Evolutionary conservation across 257 asterid genomes (phyloP), one percentile per base, ranked within the genome.

Genomic region (Gentiana dahurica): DNA sequence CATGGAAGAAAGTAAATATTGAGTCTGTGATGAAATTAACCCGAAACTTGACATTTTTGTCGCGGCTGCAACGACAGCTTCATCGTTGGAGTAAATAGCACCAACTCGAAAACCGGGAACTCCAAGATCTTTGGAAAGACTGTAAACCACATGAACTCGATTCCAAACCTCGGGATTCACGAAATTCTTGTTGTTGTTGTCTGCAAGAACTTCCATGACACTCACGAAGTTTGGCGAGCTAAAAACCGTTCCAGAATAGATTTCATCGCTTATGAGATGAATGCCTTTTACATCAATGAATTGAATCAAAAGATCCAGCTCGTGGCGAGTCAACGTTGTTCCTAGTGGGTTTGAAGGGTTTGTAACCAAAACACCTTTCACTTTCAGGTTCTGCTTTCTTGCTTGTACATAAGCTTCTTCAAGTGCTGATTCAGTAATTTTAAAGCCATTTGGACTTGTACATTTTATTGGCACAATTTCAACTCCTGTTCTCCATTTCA

Each of bases 1-100:
- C 83, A 88, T 80, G 38, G 73, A 81, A 1, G 95, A 74, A 0
- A 88, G 75, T 2, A 85, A 79, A 35, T 82, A 74, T 53, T 88
- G 95, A 1, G 94, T 85, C 36, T 85, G 97, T 0, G 97, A 88
- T 1, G 97, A 88, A n/a, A 88, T 72, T 5, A 88, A 50, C 5
- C 95, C 95, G 66, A 88, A 88, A 57, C 95, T 88, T 0, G 95
- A 88, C 97, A 88, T 88, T 49, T 88, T 88, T 0, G 95, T 88
- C 0, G 95, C 95, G 0, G 95, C 91, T 0, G 83, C 61, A n/a
- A 88, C 86, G 0, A 88, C 97, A 52, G 59, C 12, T 24, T 36
- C 55, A 52, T 88, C 78, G 49, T 81, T 88, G 54, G 95, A 85
- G 49, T 85, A 85, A 46, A 88, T 75, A 0, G 85, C 77, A 12